Conservation (phyloP, 1,139 yeast genomes). For the Arxiozyma telluris region DNA sequence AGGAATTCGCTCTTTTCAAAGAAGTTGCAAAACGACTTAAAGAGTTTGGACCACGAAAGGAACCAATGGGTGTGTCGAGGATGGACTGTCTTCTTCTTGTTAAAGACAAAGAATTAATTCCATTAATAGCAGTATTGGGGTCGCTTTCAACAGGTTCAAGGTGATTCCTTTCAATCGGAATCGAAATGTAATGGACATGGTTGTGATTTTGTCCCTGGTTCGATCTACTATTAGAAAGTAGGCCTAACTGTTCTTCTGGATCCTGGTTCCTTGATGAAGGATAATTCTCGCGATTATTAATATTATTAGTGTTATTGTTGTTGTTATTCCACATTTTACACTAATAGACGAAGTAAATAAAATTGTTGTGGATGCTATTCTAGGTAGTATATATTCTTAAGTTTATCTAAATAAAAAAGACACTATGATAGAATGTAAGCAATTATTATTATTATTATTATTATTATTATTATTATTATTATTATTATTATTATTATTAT, state of each 20-base stretch:
- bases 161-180: constrained; percentile 23
- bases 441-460: no score
- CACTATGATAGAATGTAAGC: not conserved
- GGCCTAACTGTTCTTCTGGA: constrained; percentile 9
- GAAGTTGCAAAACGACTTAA: constrained; percentile 73
- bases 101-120: not conserved
- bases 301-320: not conserved
- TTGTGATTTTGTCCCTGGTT: not conserved
- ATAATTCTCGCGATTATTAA: not conserved
- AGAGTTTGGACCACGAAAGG: constrained; percentile 56
- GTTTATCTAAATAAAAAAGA: no score
- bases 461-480: no score
- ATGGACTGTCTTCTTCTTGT: constrained; percentile 28
- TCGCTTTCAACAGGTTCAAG: not conserved
- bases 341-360: not conserved
- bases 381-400: not conserved
- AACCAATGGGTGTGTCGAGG: constrained; percentile 31
- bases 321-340: not conserved
- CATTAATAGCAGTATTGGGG: not conserved
- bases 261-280: not conserved
- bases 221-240: constrained; percentile 3
- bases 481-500: no score
- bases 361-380: not conserved
- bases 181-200: constrained; percentile 29
- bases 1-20: constrained; percentile 66